Conservation (phyloP, 2,329 filamentous ascomycete species). For the Fusarium sp. region DNA sequence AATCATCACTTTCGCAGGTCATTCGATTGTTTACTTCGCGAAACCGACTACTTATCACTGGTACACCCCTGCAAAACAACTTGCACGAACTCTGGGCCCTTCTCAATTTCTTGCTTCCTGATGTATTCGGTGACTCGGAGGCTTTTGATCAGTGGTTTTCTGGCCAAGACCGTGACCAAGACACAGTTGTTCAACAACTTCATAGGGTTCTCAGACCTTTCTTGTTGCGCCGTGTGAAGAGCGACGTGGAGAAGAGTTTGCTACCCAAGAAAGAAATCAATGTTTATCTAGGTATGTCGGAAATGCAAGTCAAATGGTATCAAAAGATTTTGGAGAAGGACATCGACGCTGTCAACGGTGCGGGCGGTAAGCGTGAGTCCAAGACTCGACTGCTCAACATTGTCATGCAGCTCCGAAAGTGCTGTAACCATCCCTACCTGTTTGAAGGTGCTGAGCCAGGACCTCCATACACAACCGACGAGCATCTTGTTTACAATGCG, state of each 20-base stretch:
- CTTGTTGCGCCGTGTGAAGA: constrained; percentile 94
- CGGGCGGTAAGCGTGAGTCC: constrained; percentile 94
- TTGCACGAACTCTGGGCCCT: constrained; percentile 97
- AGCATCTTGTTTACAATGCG: constrained; percentile 92
- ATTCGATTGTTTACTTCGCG: constrained; percentile 96
- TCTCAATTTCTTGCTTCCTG: constrained; percentile 96
- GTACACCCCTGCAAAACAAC: constrained; percentile 97
- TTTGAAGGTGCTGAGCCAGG: constrained; percentile 98
- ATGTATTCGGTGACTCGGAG: constrained; percentile 96
- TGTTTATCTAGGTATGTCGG: constrained; percentile 96
- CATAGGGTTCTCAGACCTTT: constrained; percentile 95
- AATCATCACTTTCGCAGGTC: constrained; percentile 95
- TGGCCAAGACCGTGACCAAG: constrained; percentile 88
- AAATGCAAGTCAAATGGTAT: constrained; percentile 99
- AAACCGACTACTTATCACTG: constrained; percentile 94
- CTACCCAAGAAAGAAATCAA: constrained; percentile 98
- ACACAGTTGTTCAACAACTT: constrained; percentile 94
- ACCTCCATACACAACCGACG: constrained; percentile 97
- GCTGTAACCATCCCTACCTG: constrained; percentile 97
- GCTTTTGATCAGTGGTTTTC: constrained; percentile 99
- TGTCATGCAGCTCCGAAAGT: constrained; percentile 99
- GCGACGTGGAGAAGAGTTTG: constrained; percentile 96
- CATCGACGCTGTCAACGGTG: constrained; percentile 97
- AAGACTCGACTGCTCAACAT: constrained; percentile 98
- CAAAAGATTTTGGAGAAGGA: constrained; percentile 99